Evolutionary conservation across 257 asterid genomes (phyloP).

Genomic region (Handroanthus guayacan): DNA sequence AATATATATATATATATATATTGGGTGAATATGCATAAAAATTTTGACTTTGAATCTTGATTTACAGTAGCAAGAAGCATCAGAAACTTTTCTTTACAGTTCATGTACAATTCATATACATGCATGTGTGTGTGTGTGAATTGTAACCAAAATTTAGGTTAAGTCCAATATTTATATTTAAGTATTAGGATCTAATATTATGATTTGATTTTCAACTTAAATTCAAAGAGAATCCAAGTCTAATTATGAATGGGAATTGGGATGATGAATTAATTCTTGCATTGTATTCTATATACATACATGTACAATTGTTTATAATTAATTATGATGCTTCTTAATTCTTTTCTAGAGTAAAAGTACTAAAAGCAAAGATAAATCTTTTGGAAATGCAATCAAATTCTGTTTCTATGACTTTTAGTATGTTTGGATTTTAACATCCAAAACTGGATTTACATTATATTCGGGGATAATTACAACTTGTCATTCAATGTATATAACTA

Average conservation of each 20-base stretch:
- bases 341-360: too few relatives aligned
- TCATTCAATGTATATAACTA: too few relatives aligned
- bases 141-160: background rate
- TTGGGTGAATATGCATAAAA: conserved; percentile 41
- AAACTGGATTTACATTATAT: too few relatives aligned
- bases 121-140: background rate
- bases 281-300: too few relatives aligned
- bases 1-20: background rate
- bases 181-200: background rate
- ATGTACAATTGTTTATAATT: too few relatives aligned
- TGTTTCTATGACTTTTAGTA: too few relatives aligned
- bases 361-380: too few relatives aligned
- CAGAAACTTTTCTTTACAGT: background rate
- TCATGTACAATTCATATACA: background rate
- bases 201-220: background rate
- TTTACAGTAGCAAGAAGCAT: background rate
- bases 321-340: too few relatives aligned
- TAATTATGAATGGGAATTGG: background rate
- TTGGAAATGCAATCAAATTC: too few relatives aligned
- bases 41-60: conserved; percentile 30
- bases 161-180: background rate
- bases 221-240: background rate
- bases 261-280: background rate
- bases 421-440: too few relatives aligned
- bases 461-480: too few relatives aligned